phyloP scores from a whole-genome alignment of 441 rosid genomes.

The Pelargonium citronellum region DNA sequence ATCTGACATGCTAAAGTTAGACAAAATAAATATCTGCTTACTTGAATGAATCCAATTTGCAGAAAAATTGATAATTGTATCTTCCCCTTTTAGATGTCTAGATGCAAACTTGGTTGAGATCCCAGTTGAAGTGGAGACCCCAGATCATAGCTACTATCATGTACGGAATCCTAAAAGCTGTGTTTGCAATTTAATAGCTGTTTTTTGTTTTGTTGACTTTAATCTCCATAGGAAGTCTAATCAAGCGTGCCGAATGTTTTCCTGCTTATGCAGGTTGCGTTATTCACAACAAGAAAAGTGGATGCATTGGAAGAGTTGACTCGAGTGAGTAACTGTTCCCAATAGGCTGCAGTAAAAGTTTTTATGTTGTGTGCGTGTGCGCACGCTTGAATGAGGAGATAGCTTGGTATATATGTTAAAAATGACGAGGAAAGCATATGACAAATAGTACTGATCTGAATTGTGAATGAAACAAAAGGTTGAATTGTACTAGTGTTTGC shows the following conservation, averaged over 20 bases:
- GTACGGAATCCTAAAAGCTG: conserved; percentile 34
- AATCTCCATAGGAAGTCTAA: conserved; percentile 8
- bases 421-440: not conserved
- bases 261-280: conserved; percentile 57
- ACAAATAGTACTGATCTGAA: not conserved
- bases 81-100: conserved; percentile 47
- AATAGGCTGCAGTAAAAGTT: not conserved
- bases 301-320: conserved; percentile 80
- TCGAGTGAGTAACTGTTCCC: conserved; percentile 56
- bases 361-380: not conserved
- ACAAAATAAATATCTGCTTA: not conserved
- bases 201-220: conserved; percentile 18
- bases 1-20: not conserved
- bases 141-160: conserved; percentile 67
- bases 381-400: not conserved
- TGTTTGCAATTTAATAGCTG: conserved; percentile 2
- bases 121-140: conserved; percentile 83
- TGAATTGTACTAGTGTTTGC: not conserved
- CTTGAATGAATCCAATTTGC: conserved; percentile 9
- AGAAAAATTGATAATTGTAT: conserved; percentile 6
- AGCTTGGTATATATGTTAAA: not conserved
- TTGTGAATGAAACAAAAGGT: not conserved
- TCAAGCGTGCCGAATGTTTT: conserved; percentile 13
- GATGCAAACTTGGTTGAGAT: conserved; percentile 92
- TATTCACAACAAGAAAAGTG: conserved; percentile 81